Evolutionary conservation across 108 stramenopile genomes (phyloP), one percentile per base, ranked within the genome.

Genomic region (Nannochloropsis oceanica): DNA sequence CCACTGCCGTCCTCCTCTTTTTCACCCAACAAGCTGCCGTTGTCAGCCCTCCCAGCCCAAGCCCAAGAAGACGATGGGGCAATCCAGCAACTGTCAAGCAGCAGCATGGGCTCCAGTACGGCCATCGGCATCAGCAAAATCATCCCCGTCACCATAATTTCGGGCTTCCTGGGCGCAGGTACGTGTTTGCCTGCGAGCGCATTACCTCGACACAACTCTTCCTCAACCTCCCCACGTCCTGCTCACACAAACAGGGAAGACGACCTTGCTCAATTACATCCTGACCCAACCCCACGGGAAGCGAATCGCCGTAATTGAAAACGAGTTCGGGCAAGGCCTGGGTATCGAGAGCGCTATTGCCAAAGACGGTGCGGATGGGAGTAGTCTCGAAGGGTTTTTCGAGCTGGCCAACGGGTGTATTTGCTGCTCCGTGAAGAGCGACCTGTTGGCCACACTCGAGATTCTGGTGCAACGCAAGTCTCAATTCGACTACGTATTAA

Each of bases 281-380:
- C 93, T 96, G 27, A 91, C 93, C 11, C 81, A 44, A 11, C 88
- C 90, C 25, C 98, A 99, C 80, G 95, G 95, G 11, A 93, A 94
- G 91, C 96, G 95, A 18, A 89, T 93, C 22, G 89, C 89, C 13
- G 89, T 89, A 43, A 89, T 89, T 25, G 86, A 87, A 81, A 89
- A 89, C 59, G 89, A 89, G 80, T 82, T 89, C 43, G 89, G 89
- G 14, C 84, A 89, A 81, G 88, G 89, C 85, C 84, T 89, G 79
- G 89, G 86, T 26, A 90, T 90, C 43, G 89, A 90, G 82, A 83
- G 86, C 13, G 84, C 89, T 13, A 90, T 90, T 85, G 89, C 89
- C n/a, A 84, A 44, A 80, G 92, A 97, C 79, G 95, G 95, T 26
- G 89, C 96, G 43, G 98, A 98, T 89, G 96, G 96, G 12, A 93